Base-by-base conservation (phyloP, 305 asterid species). In the Solanum hybrid region DNA sequence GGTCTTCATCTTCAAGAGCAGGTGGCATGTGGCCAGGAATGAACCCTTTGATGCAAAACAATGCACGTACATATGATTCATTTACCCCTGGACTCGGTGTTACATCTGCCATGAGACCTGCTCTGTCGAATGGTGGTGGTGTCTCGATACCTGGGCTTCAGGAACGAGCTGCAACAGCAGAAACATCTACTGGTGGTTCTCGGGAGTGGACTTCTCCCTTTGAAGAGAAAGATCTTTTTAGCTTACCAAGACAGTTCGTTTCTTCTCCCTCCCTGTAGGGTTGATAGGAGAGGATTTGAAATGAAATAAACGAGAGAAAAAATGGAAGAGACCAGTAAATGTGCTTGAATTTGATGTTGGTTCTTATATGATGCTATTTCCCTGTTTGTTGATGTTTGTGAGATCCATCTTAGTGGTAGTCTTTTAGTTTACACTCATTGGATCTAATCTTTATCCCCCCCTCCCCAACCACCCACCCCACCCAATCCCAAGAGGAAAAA, bases 191-290 rank as follows among this genome's bases (percentile, higher is more conserved):
- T 3, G 92, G 91, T 87, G 93, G 92, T 84, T 95, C 97, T 16
- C 93, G 96, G 81, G 98, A 97, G 80, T 97, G 99, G 98, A 92
- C 93, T 80, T 95, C 98, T 76, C 98, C 99, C 1, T 97, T 97
- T 42, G 98, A 97, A 88, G 99, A 96, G 94, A 95, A 81, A 88
- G 99, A 97, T 89, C 92, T 95, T 87, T 97, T 97, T 92, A 91
- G 94, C 94, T 87, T 95, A 79, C 94, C 96, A 92, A 94, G 99
- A 89, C 96, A 93, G 93, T 94, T 94, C 91, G 98, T 96, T 93
- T 94, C 95, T 90, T 94, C 97, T 37, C 98, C 99, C 90, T 81
- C 98, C 74, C 94, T 94, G 88, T 97, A 90, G 95, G 85, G 89
- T 81, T 92, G 84, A 84, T 69, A 4, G 91, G 84, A 57, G 85